Conservation (phyloP, 176 grass and related monocot species). For the Musa schizocarpa region DNA sequence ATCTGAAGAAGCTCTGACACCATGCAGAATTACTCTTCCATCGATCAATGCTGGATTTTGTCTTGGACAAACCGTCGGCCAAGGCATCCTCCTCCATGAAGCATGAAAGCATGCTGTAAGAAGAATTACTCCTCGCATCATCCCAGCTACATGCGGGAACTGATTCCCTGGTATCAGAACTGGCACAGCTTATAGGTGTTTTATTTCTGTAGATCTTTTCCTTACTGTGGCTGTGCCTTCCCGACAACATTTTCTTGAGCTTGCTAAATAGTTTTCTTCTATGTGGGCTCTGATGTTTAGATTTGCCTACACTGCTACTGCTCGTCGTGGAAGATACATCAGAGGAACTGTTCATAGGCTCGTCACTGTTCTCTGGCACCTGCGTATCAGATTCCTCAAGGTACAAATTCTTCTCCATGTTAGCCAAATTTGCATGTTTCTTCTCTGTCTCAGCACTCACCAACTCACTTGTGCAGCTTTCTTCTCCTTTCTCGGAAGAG, state of each 20-base stretch:
- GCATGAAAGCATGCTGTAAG: neutral
- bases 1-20: neutral
- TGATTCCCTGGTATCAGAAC: neutral
- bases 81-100: neutral
- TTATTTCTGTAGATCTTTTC: neutral
- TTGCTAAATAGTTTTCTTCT: neutral
- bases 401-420: neutral
- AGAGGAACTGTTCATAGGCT: neutral
- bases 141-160: neutral
- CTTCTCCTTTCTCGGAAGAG: neutral
- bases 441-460: neutral
- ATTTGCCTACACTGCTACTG: neutral
- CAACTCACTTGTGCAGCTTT: neutral
- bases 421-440: neutral
- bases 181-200: neutral
- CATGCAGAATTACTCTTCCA: conserved; percentile 2
- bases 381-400: neutral
- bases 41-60: neutral
- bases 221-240: neutral
- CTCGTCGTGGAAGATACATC: neutral
- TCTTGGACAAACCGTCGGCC: neutral
- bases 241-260: neutral
- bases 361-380: too few relatives aligned
- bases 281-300: neutral
- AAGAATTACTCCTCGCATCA: neutral